Evolutionary conservation across 805 yeast genomes (phyloP), one percentile per base, ranked within the genome.

Genomic region (Hanseniaspora taiwanica): DNA sequence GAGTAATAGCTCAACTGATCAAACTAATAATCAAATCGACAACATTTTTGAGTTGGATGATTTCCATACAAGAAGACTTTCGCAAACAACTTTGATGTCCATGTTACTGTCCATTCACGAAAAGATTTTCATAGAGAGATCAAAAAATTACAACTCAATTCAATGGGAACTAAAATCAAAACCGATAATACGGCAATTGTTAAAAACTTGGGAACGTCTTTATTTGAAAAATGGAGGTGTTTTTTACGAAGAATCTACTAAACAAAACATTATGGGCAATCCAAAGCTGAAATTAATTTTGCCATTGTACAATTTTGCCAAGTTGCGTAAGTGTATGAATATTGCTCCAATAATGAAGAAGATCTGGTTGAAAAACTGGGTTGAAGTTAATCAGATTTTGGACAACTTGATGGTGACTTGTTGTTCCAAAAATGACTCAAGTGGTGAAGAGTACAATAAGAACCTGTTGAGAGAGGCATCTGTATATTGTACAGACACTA

Each of bases 331-430:
- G 44, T 71, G 80, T 51, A 60, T 80, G 24, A 67, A 74, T 50
- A 52, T 80, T 36, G 71, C 84, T 1, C 77, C 81, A 3, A 68
- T 79, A 6, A 64, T 81, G 53, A 65, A 69, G 41, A 66, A 67
- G 35, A 74, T 79, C 4, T 74, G 85, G 71, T 53, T 62, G 40
- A 74, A 78, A 49, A 78, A 81, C 55, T 81, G 86, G 84, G 63
- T 55, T 13, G 72, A 68, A 0, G 77, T 81, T 85, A 78, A 76
- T 48, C 47, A 52, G 6, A 66, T 66, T 35, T 59, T 79, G 42
- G 63, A 68, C 43, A 56, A 56, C 24, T 54, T 78, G 34, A 60
- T 41, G 5, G 36, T 32, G 3, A 34, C 40, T 2, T 40, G 43
- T 37, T 33, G 37, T 17, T 40, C 43, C 12, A 37, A 36, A 4